A percentile compares a stretch with the other conserved stretches of the same genome.
Conservation (phyloP, 805 yeast genomes). For the Phaffomyces opuntiae region DNA sequence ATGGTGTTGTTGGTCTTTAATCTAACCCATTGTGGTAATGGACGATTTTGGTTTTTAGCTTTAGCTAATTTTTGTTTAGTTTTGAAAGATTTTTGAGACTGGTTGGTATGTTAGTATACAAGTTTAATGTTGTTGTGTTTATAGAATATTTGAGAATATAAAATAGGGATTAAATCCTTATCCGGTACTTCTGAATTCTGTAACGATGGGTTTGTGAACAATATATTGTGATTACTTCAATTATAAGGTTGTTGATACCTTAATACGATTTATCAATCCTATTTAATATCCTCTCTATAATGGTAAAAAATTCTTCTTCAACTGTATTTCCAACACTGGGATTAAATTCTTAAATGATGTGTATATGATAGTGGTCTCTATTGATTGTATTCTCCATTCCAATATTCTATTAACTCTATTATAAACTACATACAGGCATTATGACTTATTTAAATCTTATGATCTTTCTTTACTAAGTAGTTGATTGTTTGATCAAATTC, state of each 20-base stretch:
- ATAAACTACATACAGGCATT: constrained; percentile 34
- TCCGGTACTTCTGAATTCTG: no score
- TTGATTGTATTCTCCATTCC: not conserved
- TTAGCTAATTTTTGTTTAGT: constrained; percentile 98
- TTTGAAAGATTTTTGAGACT: constrained; percentile 94
- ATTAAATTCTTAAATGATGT: no score
- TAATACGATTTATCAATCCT: no score
- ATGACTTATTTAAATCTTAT: constrained; percentile 25
- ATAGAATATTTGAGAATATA: no score
- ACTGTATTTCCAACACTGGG: no score
- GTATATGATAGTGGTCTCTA: not conserved
- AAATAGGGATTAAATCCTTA: no score
- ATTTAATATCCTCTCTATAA: no score
- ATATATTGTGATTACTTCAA: no score
- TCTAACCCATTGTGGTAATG: constrained; percentile 99
- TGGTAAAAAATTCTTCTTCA: no score
- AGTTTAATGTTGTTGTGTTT: no score
- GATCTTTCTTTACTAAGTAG: not conserved
- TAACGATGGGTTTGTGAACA: no score
- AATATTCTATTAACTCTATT: not conserved
- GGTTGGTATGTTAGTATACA: constrained; percentile 14
- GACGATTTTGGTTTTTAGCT: constrained; percentile 98
- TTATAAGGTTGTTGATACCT: no score
- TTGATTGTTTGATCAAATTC: constrained; percentile 23
- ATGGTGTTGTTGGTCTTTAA: constrained; percentile 95